A percentile compares a stretch with the other conserved stretches of the same genome.
phyloP scores from a whole-genome alignment of 1,284 basidiomycete species.

The Leccinum subrobustum region DNA sequence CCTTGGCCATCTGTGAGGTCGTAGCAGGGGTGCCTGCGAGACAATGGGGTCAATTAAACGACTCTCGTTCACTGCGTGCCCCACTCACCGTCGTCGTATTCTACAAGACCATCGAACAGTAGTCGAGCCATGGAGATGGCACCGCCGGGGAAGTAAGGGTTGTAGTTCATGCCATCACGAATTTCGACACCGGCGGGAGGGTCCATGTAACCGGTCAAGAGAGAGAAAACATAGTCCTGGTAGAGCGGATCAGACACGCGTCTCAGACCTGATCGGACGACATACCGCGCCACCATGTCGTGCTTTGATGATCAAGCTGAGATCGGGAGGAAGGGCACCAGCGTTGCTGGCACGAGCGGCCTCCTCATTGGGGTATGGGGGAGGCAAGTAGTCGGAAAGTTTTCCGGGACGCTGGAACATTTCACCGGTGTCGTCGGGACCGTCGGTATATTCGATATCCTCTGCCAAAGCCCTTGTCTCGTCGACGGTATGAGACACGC shows the following conservation, averaged over 20 bases:
- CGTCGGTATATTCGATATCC: conserved; percentile 96
- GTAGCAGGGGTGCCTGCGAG: conserved; percentile 88
- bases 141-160: conserved; percentile 96
- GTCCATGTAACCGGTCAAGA: conserved; percentile 96
- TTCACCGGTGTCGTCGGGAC: conserved; percentile 93
- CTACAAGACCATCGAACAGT: conserved; percentile 92
- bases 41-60: conserved; percentile 3
- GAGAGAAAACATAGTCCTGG: conserved; percentile 95
- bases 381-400: conserved; percentile 94
- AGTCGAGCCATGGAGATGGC: conserved; percentile 99
- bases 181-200: conserved; percentile 96
- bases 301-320: conserved; percentile 97
- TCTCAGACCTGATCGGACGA: neutral
- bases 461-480: conserved; percentile 94
- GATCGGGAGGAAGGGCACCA: conserved; percentile 95
- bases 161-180: conserved; percentile 98
- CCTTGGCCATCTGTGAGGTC: conserved; percentile 99
- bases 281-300: conserved; percentile 91
- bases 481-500: conserved; percentile 94
- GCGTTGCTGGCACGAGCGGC: conserved; percentile 93
- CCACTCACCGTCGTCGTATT: conserved; percentile 83
- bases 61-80: neutral
- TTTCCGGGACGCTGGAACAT: conserved; percentile 99
- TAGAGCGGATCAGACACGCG: conserved; percentile 35
- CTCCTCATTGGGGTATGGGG: conserved; percentile 97